Conservation (phyloP, 1,139 yeast genomes). For the Pichia norvegensis region DNA sequence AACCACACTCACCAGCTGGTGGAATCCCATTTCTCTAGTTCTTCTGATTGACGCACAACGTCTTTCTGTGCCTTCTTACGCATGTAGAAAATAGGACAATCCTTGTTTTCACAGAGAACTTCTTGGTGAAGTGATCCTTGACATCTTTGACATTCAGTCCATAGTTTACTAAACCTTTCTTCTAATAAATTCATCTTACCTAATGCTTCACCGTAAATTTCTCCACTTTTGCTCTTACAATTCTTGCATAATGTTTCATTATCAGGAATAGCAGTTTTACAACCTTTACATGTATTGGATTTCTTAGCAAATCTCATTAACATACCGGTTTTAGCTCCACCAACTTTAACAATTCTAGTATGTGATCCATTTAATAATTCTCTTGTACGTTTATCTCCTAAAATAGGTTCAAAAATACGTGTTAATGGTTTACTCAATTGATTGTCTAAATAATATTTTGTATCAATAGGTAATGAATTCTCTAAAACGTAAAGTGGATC, state of each 20-base stretch:
- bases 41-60: conserved; percentile 57
- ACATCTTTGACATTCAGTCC: conserved; percentile 99
- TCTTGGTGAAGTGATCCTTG: conserved; percentile 95
- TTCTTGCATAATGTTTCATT: conserved; percentile 63
- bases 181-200: conserved; percentile 77
- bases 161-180: conserved; percentile 73
- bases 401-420: conserved; percentile 90
- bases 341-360: conserved; percentile 67
- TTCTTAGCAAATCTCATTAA: conserved; percentile 88
- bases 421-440: conserved; percentile 88
- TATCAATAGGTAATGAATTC: conserved; percentile 87
- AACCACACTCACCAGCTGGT: conserved; percentile 40
- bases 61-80: conserved; percentile 92
- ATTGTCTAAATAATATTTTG: conserved; percentile 87
- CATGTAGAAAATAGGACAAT: conserved; percentile 97
- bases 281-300: conserved; percentile 80
- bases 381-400: conserved; percentile 79
- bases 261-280: conserved; percentile 63
- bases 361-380: conserved; percentile 75
- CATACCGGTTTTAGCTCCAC: conserved; percentile 47
- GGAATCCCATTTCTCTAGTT: conserved; percentile 64
- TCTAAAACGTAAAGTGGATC: conserved; percentile 93
- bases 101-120: conserved; percentile 89
- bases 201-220: conserved; percentile 68
- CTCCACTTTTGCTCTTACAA: conserved; percentile 70